Percentiles rank a stretch among this genome's conserved stretches.
Conservation (phyloP, 257 asterid genomes). For the Galeopsis tetrahit region DNA sequence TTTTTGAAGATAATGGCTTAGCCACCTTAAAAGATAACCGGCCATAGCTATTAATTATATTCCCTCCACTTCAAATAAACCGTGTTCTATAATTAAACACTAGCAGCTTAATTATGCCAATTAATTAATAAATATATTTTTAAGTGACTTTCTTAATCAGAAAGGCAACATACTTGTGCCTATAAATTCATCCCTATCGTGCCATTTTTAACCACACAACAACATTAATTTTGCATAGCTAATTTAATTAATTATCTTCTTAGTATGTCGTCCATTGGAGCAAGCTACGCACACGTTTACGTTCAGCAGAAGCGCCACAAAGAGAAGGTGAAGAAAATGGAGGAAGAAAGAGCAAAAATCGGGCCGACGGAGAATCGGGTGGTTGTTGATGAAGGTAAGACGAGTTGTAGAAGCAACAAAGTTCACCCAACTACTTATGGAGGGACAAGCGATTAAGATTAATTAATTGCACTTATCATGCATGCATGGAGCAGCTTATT, state of each 20-base stretch:
- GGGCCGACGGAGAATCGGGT: slow-evolving; percentile 26
- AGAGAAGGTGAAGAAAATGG: slow-evolving; percentile 40
- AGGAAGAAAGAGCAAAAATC: slow-evolving; percentile 37
- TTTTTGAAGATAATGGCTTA: too few species aligned
- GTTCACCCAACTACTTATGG: slow-evolving; percentile 38
- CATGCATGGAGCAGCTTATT: not conserved
- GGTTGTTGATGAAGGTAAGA: slow-evolving; percentile 27
- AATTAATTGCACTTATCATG: not conserved
- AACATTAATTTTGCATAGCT: not conserved
- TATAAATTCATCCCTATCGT: slow-evolving; percentile 41
- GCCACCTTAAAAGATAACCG: too few species aligned
- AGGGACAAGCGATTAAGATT: slow-evolving; percentile 31
- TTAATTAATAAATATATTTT: too few species aligned
- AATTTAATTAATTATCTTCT: too few species aligned
- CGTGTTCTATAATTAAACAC: too few species aligned
- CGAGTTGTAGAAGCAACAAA: slow-evolving; percentile 34
- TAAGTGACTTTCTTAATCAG: slow-evolving; percentile 18
- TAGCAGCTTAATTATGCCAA: too few species aligned
- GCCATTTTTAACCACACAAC: slow-evolving; percentile 20
- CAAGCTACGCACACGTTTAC: slow-evolving; percentile 46
- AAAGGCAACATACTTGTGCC: slow-evolving; percentile 37
- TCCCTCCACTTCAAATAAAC: too few species aligned
- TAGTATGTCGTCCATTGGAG: slow-evolving; percentile 54
- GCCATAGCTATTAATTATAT: too few species aligned
- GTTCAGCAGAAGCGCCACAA: slow-evolving; percentile 49